A percentile compares a stretch with the other conserved stretches of the same genome.
These are phyloP conservation scores for Apocynum venetum DNA, from an alignment of 257 asterid species.

Conservation along the genomic window DNA sequence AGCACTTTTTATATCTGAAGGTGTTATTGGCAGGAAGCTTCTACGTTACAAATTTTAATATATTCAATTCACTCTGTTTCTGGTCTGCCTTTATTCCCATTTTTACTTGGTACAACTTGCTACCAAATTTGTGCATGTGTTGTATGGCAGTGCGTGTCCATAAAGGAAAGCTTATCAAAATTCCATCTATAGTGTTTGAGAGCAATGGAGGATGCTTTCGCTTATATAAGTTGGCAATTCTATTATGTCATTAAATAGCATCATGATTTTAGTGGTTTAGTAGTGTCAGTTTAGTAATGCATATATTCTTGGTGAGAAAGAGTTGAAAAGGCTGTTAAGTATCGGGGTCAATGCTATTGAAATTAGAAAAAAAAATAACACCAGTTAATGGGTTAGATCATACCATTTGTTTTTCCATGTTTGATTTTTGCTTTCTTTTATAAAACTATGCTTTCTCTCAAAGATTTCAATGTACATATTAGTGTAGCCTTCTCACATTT, in stretches of 20 bases:
- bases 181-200: neutral
- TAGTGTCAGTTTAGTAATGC: neutral
- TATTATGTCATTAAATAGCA: neutral
- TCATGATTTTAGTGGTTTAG: neutral
- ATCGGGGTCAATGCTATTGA: neutral
- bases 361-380: neutral
- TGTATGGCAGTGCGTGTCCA: too few species aligned
- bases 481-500: neutral
- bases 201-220: neutral
- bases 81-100: neutral
- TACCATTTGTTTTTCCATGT: neutral
- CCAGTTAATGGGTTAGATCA: neutral
- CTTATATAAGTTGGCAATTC: neutral
- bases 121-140: too few species aligned
- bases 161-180: too few species aligned
- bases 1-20: neutral
- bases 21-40: neutral
- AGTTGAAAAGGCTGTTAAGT: neutral
- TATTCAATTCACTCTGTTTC: neutral
- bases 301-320: neutral
- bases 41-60: neutral
- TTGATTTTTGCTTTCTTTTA: neutral
- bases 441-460: neutral
- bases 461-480: neutral
- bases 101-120: too few species aligned